Conservation (phyloP, 768 basidiomycete genomes). For the Tylopilus vinaceipallidus region DNA sequence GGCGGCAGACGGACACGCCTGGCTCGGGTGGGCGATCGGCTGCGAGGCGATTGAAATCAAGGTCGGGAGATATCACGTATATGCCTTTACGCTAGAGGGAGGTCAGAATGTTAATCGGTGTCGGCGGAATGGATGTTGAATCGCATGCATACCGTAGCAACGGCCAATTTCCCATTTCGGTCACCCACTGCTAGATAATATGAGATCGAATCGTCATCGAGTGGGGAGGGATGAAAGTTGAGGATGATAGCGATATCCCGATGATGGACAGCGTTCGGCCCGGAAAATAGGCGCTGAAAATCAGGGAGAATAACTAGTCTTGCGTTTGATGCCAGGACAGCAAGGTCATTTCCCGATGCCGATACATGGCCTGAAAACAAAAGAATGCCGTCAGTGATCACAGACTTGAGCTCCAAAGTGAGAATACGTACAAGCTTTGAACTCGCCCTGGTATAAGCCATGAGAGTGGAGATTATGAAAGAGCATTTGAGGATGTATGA, state of each 20-base stretch:
- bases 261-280: slow-evolving; percentile 36
- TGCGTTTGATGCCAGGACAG: slow-evolving; percentile 28
- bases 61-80: slow-evolving; percentile 25
- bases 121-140: too few relatives aligned
- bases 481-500: slow-evolving; percentile 25
- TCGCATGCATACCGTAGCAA: slow-evolving; percentile 45
- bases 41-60: slow-evolving; percentile 16
- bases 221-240: slow-evolving; percentile 22
- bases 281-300: slow-evolving; percentile 27
- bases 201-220: slow-evolving; percentile 28
- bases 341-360: slow-evolving; percentile 41
- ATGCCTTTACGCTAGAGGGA: slow-evolving; percentile 23
- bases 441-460: slow-evolving; percentile 10
- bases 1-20: slow-evolving; percentile 25
- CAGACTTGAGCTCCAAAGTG: not conserved
- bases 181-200: slow-evolving; percentile 49
- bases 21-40: slow-evolving; percentile 34
- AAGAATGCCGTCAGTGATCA: slow-evolving; percentile 1
- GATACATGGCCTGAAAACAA: slow-evolving; percentile 43
- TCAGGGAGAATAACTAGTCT: slow-evolving; percentile 27
- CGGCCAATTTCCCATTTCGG: slow-evolving; percentile 39
- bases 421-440: slow-evolving; percentile 27
- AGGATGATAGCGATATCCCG: slow-evolving; percentile 33
- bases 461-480: slow-evolving; percentile 4
- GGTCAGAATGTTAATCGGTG: not conserved